Base-by-base conservation (phyloP, 2,329 filamentous ascomycete species). In the Metarhizium rileyi region DNA sequence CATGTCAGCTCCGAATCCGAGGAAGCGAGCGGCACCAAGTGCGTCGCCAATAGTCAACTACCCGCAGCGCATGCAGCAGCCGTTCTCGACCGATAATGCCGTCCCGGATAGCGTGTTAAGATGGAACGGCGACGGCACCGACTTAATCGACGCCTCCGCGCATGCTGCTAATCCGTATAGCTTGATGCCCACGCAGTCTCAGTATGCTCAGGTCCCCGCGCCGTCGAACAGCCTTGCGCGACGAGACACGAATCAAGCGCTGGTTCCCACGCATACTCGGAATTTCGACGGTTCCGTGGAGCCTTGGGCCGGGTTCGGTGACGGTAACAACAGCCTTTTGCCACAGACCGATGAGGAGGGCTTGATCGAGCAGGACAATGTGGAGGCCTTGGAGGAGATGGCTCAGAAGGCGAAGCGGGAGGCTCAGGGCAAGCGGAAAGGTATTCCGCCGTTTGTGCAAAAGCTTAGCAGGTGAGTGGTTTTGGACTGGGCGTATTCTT, bases 401-500 rank as follows among this genome's bases (percentile, higher is more conserved):
- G 90, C 90, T 22, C 76, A 84, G 55, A 73, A 86, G 53, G 90
- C 90, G 8, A 95, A 94, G 72, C 81, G 84, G 62, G 93, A 97
- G 51, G 85, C 90, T 0, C 86, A 90, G 64, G 78, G 84, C 16
- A 97, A 95, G 68, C 77, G 90, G 60, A 97, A 97, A 68, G 87
- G 94, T 61, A 97, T 98, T 10, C 91, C 93, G 1, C 91, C 93
- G 0, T 98, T 98, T 72, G 90, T 98, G 41, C 90, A 96, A 67
- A 98, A 98, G 65, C 71, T 98, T 49, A 95, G 90, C 81, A 97
- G 91, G 91, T 94, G 73, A 70, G 80, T 62, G 35, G n/a, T 42
- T 25, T 23, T 7, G 5, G 1, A 20, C 7, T 10, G 38, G 12
- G 9, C 20, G 5, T 33, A 10, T 28, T 28, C 20, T 16, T 14